Percentiles rank a stretch among this genome's conserved stretches.
Conservation (phyloP, 768 basidiomycete species). For the Boletus huronensis region DNA sequence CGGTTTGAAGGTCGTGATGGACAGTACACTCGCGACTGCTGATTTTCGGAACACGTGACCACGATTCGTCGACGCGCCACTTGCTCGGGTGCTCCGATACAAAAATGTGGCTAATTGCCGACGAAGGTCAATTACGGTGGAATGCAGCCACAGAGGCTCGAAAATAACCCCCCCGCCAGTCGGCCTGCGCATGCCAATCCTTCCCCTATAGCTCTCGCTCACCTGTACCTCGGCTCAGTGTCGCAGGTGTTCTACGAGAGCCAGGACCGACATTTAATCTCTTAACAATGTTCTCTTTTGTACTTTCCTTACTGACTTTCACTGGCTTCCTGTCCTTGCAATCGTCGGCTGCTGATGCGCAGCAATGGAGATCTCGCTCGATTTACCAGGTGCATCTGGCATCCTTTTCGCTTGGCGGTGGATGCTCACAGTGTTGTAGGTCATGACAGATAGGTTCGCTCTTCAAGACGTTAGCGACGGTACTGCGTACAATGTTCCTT, state of each 20-base stretch:
- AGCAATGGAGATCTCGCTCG: conserved; percentile 49
- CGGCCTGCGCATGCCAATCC: conserved; percentile 1
- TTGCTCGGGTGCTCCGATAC: background rate
- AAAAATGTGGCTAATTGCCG: conserved; percentile 22
- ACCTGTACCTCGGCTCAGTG: conserved; percentile 1
- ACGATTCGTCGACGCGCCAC: conserved; percentile 11
- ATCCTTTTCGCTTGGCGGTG: background rate
- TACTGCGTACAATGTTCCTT: conserved; percentile 33
- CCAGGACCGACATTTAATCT: background rate
- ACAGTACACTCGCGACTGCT: background rate
- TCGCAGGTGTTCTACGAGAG: background rate
- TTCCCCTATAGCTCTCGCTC: conserved; percentile 1
- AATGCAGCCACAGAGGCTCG: conserved; percentile 13
- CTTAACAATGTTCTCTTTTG: conserved; percentile 7
- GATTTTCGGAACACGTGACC: conserved; percentile 30
- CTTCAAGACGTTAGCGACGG: conserved; percentile 36
- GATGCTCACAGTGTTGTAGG: conserved; percentile 20
- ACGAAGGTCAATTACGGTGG: conserved; percentile 14
- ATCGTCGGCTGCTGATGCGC: conserved; percentile 37
- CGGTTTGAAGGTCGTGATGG: background rate
- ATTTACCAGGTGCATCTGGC: conserved; percentile 47
- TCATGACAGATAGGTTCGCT: conserved; percentile 62
- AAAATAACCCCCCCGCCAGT: conserved; percentile 1
- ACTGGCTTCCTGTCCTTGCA: conserved; percentile 1
- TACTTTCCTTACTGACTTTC: conserved; percentile 11